Evolutionary conservation across 352 stramenopile genomes (phyloP), one percentile per base, ranked within the genome.

Genomic region (Chrysophaeum taylorii): DNA sequence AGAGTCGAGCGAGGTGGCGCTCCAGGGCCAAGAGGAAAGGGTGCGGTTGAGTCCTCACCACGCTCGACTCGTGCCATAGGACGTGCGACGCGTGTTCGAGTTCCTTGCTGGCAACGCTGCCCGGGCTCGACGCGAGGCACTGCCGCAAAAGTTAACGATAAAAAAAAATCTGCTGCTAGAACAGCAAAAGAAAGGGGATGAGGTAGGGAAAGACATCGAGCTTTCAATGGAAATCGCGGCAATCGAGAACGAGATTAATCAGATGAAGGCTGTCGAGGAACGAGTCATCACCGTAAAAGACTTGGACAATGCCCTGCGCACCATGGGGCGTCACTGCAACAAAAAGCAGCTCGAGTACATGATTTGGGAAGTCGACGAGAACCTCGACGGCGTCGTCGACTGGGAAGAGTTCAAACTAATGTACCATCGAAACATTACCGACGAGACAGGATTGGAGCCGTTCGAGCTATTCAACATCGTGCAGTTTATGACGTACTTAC

Each of bases 291-390:
- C 86, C 74, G 82, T 87, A 66, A 82, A 89, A 33, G 89, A 95
- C 71, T 74, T 95, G 27, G 90, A 87, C 68, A 86, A 91, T 29
- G 89, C 86, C 37, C 90, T 95, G 66, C 92, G 90, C 64, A 85
- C 82, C 15, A 78, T 95, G n/a, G 88, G 88, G 21, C 94, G 93
- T 48, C 77, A 84, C n/a, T 92, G 84, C 74, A 78, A 82, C 5
- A 93, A 94, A 79, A 93, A 94, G 70, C 88, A 95, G 71, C 88
- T 95, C 66, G 87, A 86, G 64, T 87, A 95, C 63, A 95, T 95
- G 88, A 95, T 95, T 72, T 95, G 89, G 89, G 89, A 95, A 77
- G 89, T 90, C 16, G 89, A 95, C 74, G 88, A 95, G 73, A 95
- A 95, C 76, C 70, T 95, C 63, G 89, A 95, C 70, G 86, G 85